Evolutionary conservation across 768 basidiomycete species (phyloP).

Genomic region (Rhodosporidiobolus sp.): DNA sequence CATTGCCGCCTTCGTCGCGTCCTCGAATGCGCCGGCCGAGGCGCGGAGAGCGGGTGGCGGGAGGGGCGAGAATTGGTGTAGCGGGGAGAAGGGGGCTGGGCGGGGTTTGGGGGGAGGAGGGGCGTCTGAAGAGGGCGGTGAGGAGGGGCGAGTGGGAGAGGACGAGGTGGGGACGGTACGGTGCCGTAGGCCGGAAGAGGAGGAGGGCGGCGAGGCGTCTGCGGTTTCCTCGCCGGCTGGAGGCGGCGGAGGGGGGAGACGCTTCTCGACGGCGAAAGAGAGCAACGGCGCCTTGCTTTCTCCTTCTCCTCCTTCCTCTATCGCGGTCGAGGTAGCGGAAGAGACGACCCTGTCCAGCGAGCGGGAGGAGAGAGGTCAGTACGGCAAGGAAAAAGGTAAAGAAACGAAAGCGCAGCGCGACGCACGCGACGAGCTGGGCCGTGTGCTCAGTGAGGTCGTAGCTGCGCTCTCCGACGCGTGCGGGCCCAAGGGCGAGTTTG

Average conservation of each 20-base stretch:
- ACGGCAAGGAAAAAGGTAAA: neutral
- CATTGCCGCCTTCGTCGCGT: neutral
- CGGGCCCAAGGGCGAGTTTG: conserved; percentile 19
- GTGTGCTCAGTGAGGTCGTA: conserved; percentile 6
- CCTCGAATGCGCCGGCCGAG: neutral
- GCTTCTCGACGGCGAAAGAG: too few relatives aligned
- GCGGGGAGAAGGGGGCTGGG: neutral
- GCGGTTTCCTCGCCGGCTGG: too few relatives aligned
- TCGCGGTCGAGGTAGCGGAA: neutral
- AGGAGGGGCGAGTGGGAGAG: neutral
- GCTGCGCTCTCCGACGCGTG: neutral
- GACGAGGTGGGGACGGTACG: neutral
- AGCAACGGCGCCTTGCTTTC: too few relatives aligned
- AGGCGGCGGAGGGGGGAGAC: too few relatives aligned
- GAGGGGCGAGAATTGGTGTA: conserved; percentile 27
- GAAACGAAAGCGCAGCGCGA: too few relatives aligned
- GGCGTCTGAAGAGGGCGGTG: neutral
- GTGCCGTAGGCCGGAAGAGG: neutral
- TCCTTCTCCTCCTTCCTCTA: neutral
- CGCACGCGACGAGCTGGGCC: neutral
- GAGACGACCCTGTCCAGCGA: too few relatives aligned
- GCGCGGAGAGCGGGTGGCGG: conserved; percentile 9
- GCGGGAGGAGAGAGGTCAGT: neutral
- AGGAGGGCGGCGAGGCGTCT: neutral
- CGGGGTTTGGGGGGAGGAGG: neutral